Percentiles rank a stretch among this genome's conserved stretches.
Conservation (phyloP, 139 green algal species). For the Coccomyxa sp. region DNA sequence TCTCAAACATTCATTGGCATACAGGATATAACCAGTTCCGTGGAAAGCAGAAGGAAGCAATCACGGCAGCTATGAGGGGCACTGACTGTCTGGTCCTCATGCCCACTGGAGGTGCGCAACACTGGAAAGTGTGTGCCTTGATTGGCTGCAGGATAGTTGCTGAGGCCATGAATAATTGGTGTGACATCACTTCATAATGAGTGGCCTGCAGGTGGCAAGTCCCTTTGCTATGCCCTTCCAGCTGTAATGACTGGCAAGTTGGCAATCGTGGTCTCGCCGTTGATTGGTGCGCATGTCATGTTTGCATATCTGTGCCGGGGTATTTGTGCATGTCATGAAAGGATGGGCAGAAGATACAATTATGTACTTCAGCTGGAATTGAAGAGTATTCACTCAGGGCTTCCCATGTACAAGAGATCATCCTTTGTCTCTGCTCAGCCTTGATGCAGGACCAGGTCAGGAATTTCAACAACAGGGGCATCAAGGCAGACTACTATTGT, state of each 20-base stretch:
- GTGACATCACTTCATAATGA: no score
- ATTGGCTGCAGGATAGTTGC: no score
- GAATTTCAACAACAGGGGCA: background rate
- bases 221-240: conserved; percentile 23
- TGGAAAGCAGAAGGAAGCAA: no score
- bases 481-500: background rate
- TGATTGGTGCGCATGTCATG: conserved; percentile 10
- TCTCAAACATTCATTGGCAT: no score
- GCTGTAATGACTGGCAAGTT: background rate
- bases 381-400: background rate
- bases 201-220: conserved; percentile 12
- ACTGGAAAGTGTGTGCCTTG: no score
- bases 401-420: background rate
- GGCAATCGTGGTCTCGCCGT: conserved; percentile 20
- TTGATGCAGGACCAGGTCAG: background rate
- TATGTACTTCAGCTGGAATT: background rate
- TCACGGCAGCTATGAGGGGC: no score
- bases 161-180: no score
- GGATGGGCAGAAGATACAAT: background rate
- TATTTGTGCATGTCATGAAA: background rate
- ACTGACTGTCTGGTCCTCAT: no score
- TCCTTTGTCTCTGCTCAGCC: background rate
- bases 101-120: no score
- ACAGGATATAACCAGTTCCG: no score
- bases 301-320: background rate